Conservation (phyloP, 306 rosid species). For the Inga oerstediana region DNA sequence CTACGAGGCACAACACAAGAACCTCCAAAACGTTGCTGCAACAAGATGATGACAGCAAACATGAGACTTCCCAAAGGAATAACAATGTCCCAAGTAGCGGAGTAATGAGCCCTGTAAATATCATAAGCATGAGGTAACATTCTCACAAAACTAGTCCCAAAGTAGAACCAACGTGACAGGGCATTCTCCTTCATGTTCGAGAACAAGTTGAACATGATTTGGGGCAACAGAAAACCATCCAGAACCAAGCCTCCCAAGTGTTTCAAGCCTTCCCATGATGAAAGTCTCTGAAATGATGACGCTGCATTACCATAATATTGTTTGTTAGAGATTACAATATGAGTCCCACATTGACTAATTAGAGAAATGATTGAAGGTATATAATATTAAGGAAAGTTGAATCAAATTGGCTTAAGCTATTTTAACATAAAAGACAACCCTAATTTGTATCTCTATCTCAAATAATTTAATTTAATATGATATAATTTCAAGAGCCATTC, state of each 20-base stretch:
- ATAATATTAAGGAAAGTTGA: too few species aligned
- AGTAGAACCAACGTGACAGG: conserved; percentile 42
- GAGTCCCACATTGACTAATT: too few species aligned
- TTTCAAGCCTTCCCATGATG: conserved; percentile 37
- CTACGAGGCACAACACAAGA: not conserved
- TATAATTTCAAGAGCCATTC: too few species aligned
- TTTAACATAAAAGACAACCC: too few species aligned
- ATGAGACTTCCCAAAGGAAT: conserved; percentile 33
- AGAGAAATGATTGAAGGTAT: too few species aligned
- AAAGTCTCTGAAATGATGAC: not conserved
- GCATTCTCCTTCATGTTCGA: conserved; percentile 33
- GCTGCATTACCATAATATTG: not conserved
- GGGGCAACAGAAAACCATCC: conserved; percentile 58
- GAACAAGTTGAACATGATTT: conserved; percentile 43
- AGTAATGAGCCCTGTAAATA: conserved; percentile 45
- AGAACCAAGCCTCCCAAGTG: conserved; percentile 39
- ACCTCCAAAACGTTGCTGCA: conserved; percentile 15
- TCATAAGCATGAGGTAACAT: conserved; percentile 54
- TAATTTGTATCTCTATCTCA: too few species aligned
- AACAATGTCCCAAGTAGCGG: conserved; percentile 46
- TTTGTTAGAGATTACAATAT: not conserved
- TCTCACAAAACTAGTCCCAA: conserved; percentile 49
- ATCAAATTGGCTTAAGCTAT: too few species aligned
- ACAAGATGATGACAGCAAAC: conserved; percentile 39
- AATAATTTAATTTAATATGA: too few species aligned